phyloP scores from a whole-genome alignment of 2,329 filamentous ascomycete species.

The Verticillium isaacii region DNA sequence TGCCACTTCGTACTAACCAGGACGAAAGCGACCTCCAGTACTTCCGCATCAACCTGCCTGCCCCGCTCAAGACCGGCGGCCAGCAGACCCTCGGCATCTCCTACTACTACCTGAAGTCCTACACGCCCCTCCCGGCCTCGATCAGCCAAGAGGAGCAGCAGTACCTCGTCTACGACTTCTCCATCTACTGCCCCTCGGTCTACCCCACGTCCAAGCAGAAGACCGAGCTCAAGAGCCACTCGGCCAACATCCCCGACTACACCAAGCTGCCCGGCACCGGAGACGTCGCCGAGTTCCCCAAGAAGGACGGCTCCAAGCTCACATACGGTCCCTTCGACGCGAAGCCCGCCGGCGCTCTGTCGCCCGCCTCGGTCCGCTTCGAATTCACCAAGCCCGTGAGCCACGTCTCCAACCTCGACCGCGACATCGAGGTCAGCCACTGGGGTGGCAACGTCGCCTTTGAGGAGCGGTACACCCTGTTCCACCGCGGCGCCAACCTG shows the following conservation, averaged over 20 bases:
- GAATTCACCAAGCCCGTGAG: slow-evolving; percentile 92
- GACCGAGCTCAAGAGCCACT: slow-evolving; percentile 90
- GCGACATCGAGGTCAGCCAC: slow-evolving; percentile 92
- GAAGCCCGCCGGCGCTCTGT: slow-evolving; percentile 68
- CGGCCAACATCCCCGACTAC: slow-evolving; percentile 75
- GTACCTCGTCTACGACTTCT: slow-evolving; percentile 81
- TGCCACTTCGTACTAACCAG: slow-evolving; percentile 6
- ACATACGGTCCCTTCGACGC: slow-evolving; percentile 88
- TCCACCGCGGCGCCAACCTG: slow-evolving; percentile 79
- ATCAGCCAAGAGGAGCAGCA: slow-evolving; percentile 85
- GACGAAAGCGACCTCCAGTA: slow-evolving; percentile 65
- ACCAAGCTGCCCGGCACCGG: slow-evolving; percentile 62
- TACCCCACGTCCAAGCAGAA: slow-evolving; percentile 91
- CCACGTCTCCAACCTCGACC: slow-evolving; percentile 73
- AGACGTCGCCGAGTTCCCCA: slow-evolving; percentile 60
- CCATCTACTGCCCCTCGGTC: slow-evolving; percentile 75
- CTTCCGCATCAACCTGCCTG: slow-evolving; percentile 76
- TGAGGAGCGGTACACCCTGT: slow-evolving; percentile 87
- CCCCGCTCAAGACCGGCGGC: slow-evolving; percentile 67
- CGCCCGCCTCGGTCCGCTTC: slow-evolving; percentile 77
- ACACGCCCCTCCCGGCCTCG: slow-evolving; percentile 72
- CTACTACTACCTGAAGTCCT: slow-evolving; percentile 75
- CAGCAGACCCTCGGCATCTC: slow-evolving; percentile 86
- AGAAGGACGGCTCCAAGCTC: slow-evolving; percentile 79
- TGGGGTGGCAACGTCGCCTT: slow-evolving; percentile 97